These are phyloP conservation scores for Talaromyces albobiverticillius DNA, from an alignment of 2,329 filamentous ascomycete genomes.

Conservation along the genomic window DNA sequence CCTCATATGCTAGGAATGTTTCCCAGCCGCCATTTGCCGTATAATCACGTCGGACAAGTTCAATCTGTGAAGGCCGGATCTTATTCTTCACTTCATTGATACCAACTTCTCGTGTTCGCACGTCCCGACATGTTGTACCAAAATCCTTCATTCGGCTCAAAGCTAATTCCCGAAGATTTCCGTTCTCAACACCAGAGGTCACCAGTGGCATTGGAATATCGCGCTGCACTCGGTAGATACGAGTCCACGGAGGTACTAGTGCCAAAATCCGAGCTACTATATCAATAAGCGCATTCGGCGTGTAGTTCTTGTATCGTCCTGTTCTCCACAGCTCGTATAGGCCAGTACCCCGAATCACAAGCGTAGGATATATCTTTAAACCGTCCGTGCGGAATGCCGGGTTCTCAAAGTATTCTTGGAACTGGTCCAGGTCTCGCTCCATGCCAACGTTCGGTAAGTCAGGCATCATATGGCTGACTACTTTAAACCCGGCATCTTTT, in stretches of 20 bases:
- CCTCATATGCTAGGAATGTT: constrained; percentile 96
- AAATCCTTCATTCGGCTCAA: constrained; percentile 99
- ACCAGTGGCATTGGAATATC: constrained; percentile 99
- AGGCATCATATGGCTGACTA: constrained; percentile 99
- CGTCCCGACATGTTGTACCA: constrained; percentile 92
- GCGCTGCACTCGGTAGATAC: constrained; percentile 96
- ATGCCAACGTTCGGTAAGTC: constrained; percentile 97
- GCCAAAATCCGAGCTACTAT: constrained; percentile 95
- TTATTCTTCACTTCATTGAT: constrained; percentile 99
- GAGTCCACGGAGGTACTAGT: constrained; percentile 92
- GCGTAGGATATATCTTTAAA: constrained; percentile 94
- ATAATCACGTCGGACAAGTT: constrained; percentile 92
- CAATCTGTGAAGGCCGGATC: constrained; percentile 92
- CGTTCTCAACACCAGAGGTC: constrained; percentile 97
- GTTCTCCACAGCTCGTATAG: constrained; percentile 97
- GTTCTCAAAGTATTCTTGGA: constrained; percentile 96
- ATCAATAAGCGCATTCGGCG: constrained; percentile 92
- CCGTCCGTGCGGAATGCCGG: constrained; percentile 95
- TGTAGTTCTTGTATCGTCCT: constrained; percentile 97
- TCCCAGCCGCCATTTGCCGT: constrained; percentile 96
- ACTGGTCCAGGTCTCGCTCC: constrained; percentile 95
- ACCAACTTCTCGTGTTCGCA: constrained; percentile 92
- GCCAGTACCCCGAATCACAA: constrained; percentile 94
- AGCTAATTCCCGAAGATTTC: constrained; percentile 89
- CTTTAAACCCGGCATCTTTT: constrained; percentile 98